phyloP scores from a whole-genome alignment of 108 stramenopile genomes.

The Bacterosira constricta region DNA sequence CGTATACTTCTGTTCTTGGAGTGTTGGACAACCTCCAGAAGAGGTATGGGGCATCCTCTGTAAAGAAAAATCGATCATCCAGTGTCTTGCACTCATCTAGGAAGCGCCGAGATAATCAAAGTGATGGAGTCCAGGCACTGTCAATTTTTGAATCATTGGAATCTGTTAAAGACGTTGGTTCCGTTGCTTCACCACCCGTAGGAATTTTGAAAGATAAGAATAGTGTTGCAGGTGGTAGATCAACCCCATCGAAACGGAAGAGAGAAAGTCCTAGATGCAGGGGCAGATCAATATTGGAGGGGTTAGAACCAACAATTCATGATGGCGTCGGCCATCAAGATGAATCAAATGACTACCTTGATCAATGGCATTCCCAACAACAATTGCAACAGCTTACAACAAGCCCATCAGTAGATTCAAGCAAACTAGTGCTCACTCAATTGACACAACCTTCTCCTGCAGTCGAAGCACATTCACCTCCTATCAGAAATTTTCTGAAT shows the following conservation, averaged over 20 bases:
- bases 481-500: neutral
- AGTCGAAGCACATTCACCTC: neutral
- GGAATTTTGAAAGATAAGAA: neutral
- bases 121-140: neutral
- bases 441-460: neutral
- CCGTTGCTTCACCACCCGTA: too few species aligned
- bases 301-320: neutral
- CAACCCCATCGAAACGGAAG: slow-evolving; percentile 5
- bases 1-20: slow-evolving; percentile 21
- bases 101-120: neutral
- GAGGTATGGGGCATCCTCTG: slow-evolving; percentile 23
- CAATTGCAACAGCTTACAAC: neutral
- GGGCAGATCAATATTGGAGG: slow-evolving; percentile 11
- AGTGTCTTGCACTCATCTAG: neutral
- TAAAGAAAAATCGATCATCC: slow-evolving; percentile 13
- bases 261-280: slow-evolving; percentile 14
- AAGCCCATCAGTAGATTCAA: too few species aligned
- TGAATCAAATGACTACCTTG: neutral
- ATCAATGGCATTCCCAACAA: neutral
- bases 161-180: neutral
- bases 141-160: neutral
- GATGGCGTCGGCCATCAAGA: neutral
- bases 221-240: neutral
- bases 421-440: neutral
- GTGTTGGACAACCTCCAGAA: slow-evolving; percentile 39